phyloP scores from a whole-genome alignment of 2,329 filamentous ascomycete species.

The Diplodia intermedia region DNA sequence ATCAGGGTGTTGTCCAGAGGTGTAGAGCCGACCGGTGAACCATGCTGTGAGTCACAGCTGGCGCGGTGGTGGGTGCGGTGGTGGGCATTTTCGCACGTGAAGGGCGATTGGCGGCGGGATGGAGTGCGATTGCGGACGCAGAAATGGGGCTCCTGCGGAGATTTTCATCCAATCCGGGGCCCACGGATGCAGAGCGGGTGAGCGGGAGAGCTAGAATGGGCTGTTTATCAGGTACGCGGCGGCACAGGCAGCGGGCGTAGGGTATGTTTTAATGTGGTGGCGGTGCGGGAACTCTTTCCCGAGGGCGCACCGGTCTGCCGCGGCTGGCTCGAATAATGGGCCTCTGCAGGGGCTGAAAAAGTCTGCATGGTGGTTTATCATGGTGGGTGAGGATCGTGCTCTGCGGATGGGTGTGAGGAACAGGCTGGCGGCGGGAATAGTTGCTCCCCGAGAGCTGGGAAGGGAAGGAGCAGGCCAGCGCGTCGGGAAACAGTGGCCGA shows the following conservation, averaged over 20 bases:
- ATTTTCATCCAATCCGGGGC: neutral
- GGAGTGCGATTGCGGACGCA: conserved; percentile 11
- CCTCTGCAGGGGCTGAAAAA: conserved; percentile 12
- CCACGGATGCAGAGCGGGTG: neutral
- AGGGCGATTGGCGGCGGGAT: neutral
- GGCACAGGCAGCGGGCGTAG: neutral
- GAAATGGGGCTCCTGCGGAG: conserved; percentile 1
- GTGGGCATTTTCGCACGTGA: conserved; percentile 16
- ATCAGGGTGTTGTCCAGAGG: conserved; percentile 15
- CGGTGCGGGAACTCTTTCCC: conserved; percentile 31
- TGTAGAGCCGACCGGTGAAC: conserved; percentile 25
- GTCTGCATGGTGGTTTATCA: neutral
- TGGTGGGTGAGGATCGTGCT: neutral
- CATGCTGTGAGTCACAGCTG: conserved; percentile 24
- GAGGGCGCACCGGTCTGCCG: conserved; percentile 10
- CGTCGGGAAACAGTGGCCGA: conserved; percentile 12
- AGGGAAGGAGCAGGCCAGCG: neutral
- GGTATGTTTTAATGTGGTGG: conserved; percentile 16
- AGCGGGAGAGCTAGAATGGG: conserved; percentile 23
- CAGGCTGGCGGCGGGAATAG: neutral
- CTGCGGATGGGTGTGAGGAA: neutral
- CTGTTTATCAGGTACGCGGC: conserved; percentile 27
- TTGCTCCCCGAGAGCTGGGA: neutral
- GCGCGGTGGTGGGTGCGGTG: neutral
- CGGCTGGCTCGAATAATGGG: conserved; percentile 19